These are phyloP conservation scores for Colletotrichum sp. DNA, from an alignment of 2,329 filamentous ascomycete genomes.

Conservation along the genomic window DNA sequence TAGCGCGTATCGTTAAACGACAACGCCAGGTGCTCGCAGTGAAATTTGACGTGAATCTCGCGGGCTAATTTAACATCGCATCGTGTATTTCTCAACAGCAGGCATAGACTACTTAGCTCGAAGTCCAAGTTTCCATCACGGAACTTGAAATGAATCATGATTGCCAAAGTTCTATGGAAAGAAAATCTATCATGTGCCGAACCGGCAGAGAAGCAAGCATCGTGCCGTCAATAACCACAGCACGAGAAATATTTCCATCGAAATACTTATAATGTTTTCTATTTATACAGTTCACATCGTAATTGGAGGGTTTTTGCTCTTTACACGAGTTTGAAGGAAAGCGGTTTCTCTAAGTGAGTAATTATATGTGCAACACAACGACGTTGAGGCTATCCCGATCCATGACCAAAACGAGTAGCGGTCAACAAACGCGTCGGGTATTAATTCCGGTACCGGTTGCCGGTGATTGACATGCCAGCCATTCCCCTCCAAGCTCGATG, in stretches of 20 bases:
- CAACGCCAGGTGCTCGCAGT: neutral
- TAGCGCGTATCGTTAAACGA: neutral
- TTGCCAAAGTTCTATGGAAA: neutral
- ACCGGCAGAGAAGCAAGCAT: neutral
- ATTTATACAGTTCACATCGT: neutral
- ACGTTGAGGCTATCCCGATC: neutral
- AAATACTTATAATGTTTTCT: accelerated
- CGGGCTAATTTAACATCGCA: neutral
- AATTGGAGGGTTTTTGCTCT: accelerated
- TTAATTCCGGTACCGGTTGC: neutral
- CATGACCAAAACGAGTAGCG: neutral
- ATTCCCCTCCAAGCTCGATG: neutral
- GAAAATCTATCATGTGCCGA: neutral
- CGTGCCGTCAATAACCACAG: neutral
- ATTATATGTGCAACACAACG: neutral
- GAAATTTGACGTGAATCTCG: neutral
- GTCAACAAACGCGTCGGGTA: neutral
- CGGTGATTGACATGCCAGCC: neutral
- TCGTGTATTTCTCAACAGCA: neutral
- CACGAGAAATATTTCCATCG: neutral
- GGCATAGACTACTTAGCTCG: accelerated
- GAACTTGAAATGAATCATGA: neutral
- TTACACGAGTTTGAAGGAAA: accelerated
- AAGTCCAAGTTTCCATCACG: accelerated
- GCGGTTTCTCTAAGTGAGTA: neutral